Percentiles rank a stretch among this genome's conserved stretches.
These are phyloP conservation scores for Chiua virens DNA, from an alignment of 768 basidiomycete species.

Conservation along the genomic window DNA sequence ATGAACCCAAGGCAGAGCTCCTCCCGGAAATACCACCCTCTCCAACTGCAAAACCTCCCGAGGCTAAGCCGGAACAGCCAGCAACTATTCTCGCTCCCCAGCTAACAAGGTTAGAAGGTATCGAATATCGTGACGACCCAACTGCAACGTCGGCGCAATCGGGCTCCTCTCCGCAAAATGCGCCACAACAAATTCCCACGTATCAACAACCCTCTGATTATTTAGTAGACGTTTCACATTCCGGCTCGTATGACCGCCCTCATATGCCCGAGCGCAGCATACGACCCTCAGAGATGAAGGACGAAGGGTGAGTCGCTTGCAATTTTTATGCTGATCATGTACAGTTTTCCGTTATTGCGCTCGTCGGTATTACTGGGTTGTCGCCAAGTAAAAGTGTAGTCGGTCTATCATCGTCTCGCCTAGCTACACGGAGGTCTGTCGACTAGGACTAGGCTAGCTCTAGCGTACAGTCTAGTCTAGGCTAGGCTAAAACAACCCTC, in stretches of 20 bases:
- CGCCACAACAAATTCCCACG: slow-evolving; percentile 74
- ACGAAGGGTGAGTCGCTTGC: slow-evolving; percentile 86
- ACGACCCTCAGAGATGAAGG: slow-evolving; percentile 90
- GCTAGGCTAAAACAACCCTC: slow-evolving; percentile 66
- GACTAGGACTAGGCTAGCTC: slow-evolving; percentile 73
- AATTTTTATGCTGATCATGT: slow-evolving; percentile 9
- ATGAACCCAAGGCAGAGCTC: slow-evolving; percentile 41
- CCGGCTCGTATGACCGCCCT: slow-evolving; percentile 42
- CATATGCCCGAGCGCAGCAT: slow-evolving; percentile 61
- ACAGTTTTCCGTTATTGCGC: slow-evolving; percentile 41
- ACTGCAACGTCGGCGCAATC: slow-evolving; percentile 7
- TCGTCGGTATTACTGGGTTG: slow-evolving; percentile 27
- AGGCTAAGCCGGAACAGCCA: slow-evolving; percentile 22
- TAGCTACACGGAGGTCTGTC: slow-evolving; percentile 53
- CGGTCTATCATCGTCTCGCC: slow-evolving; percentile 41
- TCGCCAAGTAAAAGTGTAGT: slow-evolving; percentile 39
- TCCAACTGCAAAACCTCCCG: slow-evolving; percentile 15
- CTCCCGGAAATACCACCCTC: slow-evolving; percentile 20
- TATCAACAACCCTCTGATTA: slow-evolving; percentile 69
- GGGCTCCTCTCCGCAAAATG: slow-evolving; percentile 38
- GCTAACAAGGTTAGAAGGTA: slow-evolving; percentile 8
- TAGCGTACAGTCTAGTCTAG: slow-evolving; percentile 78
- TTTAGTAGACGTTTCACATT: slow-evolving; percentile 34
- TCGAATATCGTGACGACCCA: slow-evolving; percentile 18
- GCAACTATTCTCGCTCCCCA: slow-evolving; percentile 9